A percentile compares a stretch with the other conserved stretches of the same genome.
Evolutionary conservation across 2,329 filamentous ascomycete genomes (phyloP).

Genomic region (Exophiala sideris): DNA sequence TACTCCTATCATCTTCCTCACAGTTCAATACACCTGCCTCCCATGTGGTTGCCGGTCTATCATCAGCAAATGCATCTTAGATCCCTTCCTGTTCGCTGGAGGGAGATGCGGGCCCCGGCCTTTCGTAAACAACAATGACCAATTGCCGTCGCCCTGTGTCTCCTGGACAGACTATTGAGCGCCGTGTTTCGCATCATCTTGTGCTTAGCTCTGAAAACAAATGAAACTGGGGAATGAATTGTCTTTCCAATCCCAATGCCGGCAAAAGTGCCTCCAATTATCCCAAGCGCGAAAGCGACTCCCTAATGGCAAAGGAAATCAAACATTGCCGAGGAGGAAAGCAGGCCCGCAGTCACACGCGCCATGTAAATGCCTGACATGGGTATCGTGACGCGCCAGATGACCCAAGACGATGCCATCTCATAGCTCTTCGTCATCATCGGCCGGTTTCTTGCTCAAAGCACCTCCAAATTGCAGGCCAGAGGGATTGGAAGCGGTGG

Average conservation of each 20-base stretch:
- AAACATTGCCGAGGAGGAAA: too few relatives aligned
- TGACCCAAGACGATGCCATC: too few relatives aligned
- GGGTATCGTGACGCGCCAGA: too few relatives aligned
- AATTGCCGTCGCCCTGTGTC: too few relatives aligned
- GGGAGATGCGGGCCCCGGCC: neutral
- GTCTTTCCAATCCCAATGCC: neutral
- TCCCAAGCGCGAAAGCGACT: neutral
- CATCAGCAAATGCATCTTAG: too few relatives aligned
- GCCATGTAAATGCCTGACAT: too few relatives aligned
- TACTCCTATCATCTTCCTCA: too few relatives aligned
- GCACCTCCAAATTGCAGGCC: slow-evolving; percentile 28
- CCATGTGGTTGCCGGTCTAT: too few relatives aligned
- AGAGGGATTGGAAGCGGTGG: slow-evolving; percentile 23
- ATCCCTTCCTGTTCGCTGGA: neutral
- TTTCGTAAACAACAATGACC: neutral
- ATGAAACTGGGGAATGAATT: neutral
- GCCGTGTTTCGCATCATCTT: neutral
- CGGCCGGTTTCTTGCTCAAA: slow-evolving; percentile 20
- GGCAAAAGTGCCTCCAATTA: neutral
- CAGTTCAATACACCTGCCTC: too few relatives aligned
- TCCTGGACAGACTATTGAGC: neutral
- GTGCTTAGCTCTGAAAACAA: neutral
- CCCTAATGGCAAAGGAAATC: too few relatives aligned
- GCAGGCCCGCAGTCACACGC: too few relatives aligned
- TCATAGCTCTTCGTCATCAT: slow-evolving; percentile 29